Percentiles rank a stretch among this genome's conserved stretches.
phyloP scores from a whole-genome alignment of 2,329 filamentous ascomycete species.

The Talaromyces sp. region DNA sequence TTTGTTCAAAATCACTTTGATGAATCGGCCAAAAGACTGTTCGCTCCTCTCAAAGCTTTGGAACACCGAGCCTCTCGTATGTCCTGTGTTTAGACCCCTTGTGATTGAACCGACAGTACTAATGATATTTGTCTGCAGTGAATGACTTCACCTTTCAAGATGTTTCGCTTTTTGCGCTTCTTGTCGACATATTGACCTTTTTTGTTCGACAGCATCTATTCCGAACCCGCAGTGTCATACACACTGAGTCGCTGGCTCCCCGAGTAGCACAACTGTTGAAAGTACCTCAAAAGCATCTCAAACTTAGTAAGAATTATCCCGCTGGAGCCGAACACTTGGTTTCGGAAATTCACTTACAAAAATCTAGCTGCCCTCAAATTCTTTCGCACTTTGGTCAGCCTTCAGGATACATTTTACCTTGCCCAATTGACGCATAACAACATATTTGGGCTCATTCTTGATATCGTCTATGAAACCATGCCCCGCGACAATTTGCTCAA shows the following conservation, averaged over 20 bases:
- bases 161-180: conserved; percentile 81
- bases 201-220: conserved; percentile 85
- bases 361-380: conserved; percentile 77
- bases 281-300: conserved; percentile 84
- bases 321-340: neutral
- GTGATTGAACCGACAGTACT: conserved; percentile 5
- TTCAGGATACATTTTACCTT: conserved; percentile 89
- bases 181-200: conserved; percentile 90
- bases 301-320: conserved; percentile 61
- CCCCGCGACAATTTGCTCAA: conserved; percentile 89
- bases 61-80: conserved; percentile 55
- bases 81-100: conserved; percentile 16
- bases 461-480: conserved; percentile 78
- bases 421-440: conserved; percentile 75
- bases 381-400: conserved; percentile 76
- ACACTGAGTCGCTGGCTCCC: conserved; percentile 69
- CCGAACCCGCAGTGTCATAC: conserved; percentile 81
- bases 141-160: conserved; percentile 73
- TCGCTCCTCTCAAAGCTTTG: conserved; percentile 77
- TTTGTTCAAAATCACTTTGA: conserved; percentile 90
- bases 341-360: neutral
- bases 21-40: conserved; percentile 74
- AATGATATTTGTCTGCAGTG: conserved; percentile 37
- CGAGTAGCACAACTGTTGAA: conserved; percentile 76
- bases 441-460: conserved; percentile 75